Percentiles rank a stretch among this genome's conserved stretches.
These are phyloP conservation scores for Thraustotheca clavata DNA, from an alignment of 352 stramenopile species.

Conservation along the genomic window DNA sequence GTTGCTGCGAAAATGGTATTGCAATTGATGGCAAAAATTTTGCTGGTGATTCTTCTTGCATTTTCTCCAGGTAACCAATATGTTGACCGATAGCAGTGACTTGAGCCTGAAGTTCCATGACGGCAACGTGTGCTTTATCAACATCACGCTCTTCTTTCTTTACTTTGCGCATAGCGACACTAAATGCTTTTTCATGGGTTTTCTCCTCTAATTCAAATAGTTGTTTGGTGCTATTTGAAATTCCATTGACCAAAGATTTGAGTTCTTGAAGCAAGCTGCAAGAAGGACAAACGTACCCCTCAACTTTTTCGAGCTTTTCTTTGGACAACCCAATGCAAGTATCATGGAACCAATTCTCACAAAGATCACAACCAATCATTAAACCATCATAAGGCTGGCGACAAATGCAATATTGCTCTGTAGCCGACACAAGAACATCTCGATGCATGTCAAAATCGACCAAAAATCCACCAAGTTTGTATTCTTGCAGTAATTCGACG, in stretches of 20 bases:
- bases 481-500: conserved; percentile 66
- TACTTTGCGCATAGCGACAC: conserved; percentile 57
- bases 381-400: conserved; percentile 84
- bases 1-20: conserved; percentile 19
- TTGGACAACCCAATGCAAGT: conserved; percentile 87
- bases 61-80: conserved; percentile 52
- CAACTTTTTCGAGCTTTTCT: conserved; percentile 91
- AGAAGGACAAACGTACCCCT: conserved; percentile 92
- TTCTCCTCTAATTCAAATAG: conserved; percentile 83
- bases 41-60: conserved; percentile 58
- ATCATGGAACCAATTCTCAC: conserved; percentile 87
- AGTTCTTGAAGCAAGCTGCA: conserved; percentile 90
- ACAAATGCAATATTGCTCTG: conserved; percentile 87
- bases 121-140: conserved; percentile 61
- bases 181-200: conserved; percentile 70
- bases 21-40: conserved; percentile 45
- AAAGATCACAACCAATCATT: conserved; percentile 85
- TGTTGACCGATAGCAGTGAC: conserved; percentile 37
- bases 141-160: conserved; percentile 82
- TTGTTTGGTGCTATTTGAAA: conserved; percentile 48
- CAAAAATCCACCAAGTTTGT: conserved; percentile 58
- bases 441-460: conserved; percentile 85
- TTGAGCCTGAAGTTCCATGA: conserved; percentile 52
- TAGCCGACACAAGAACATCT: conserved; percentile 87
- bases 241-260: conserved; percentile 41